Evolutionary conservation across 306 rosid genomes (phyloP), one percentile per base, ranked within the genome.

Genomic region (Castanea mollissima): DNA sequence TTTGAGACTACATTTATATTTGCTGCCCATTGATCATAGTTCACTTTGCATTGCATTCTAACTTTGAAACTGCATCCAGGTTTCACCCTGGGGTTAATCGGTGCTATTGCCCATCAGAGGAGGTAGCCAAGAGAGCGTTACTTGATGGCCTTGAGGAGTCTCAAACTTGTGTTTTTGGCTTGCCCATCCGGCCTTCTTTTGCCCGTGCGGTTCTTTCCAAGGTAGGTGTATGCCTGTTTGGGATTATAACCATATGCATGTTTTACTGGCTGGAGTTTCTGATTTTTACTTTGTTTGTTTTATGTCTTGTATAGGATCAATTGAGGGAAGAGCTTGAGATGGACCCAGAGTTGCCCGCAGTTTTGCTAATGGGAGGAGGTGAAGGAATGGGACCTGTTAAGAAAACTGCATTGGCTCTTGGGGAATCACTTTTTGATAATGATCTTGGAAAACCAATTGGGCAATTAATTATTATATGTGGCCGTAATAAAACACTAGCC

Each of bases 361-460:
- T 91, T 77, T 89, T 96, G 85, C 84, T 96, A 60, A 96, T 93
- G 99, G 99, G 98, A 10, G 99, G 99, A 10, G 99, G 98, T 25
- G 99, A 96, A 89, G 99, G 99, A 78, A 93, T 96, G 98, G 99
- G 99, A 14, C 99, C 99, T 65, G 99, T 96, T 34, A 88, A 89
- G 90, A 88, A 96, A 88, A 96, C 99, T 71, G 99, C 98, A 34
- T 90, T 76, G 84, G 99, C 99, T 70, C 86, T 96, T n/a, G 94
- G 81, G 27, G 92, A 93, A 68, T 62, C 94, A 63, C 98, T 96
- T 70, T 87, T 73, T 57, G 91, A 93, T 59, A 86, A 87, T 79
- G 90, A 83, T 76, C 64, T 64, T 38, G 91, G 85, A 68, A 91
- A 91, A 76, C 90, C 97, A 58, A 88, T 96, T 12, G 99, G 97